A percentile compares a stretch with the other conserved stretches of the same genome.
Evolutionary conservation across 73 alveolate species (phyloP).

Genomic region (Effrenium voratum): DNA sequence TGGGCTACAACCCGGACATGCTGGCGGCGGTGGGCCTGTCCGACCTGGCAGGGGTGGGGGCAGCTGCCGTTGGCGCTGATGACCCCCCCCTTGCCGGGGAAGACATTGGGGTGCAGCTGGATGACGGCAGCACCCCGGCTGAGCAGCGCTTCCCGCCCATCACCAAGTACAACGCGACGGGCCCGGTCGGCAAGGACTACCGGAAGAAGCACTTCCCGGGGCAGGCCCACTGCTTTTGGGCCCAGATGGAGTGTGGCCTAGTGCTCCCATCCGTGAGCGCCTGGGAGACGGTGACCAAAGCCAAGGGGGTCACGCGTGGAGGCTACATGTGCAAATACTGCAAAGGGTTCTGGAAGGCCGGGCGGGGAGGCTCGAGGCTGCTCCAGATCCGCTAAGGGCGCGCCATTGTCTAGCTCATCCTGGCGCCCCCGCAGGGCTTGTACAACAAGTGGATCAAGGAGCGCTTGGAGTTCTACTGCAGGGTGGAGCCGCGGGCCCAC

Average conservation of each 20-base stretch:
- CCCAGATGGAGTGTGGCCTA: too few relatives aligned
- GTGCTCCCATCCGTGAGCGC: neutral
- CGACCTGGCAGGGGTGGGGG: too few relatives aligned
- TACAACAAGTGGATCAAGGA: neutral
- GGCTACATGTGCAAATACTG: neutral
- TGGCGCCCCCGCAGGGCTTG: neutral
- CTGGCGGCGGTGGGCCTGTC: neutral
- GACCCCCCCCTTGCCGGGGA: too few relatives aligned
- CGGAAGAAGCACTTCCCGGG: neutral
- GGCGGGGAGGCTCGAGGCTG: neutral
- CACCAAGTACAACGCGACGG: neutral
- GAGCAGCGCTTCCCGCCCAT: neutral
- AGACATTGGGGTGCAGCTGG: neutral
- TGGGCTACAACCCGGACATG: neutral
- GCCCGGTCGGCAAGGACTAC: too few relatives aligned
- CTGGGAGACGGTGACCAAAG: neutral
- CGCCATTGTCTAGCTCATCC: neutral
- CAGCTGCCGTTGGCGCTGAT: too few relatives aligned
- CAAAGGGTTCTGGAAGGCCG: neutral
- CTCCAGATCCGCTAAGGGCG: neutral
- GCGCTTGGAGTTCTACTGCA: neutral
- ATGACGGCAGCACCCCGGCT: neutral
- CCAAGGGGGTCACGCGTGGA: neutral
- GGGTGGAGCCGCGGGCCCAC: neutral
- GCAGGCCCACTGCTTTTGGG: neutral